Percentiles rank a stretch among this genome's conserved stretches.
Evolutionary conservation across 305 asterid genomes (phyloP).

Genomic region (Solanum chacoense): DNA sequence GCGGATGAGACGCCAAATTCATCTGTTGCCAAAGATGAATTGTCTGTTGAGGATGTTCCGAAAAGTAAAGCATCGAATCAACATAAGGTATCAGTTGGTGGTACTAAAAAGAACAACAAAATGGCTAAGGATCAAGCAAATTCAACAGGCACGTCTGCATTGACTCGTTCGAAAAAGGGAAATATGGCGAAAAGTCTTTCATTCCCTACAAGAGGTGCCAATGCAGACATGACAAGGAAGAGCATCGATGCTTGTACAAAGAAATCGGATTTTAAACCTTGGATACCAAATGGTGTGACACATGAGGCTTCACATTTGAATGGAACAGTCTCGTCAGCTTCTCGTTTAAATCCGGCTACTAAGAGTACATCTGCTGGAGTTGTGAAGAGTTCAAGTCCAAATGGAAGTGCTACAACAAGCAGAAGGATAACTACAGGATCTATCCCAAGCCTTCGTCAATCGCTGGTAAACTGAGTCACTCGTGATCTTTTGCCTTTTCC

Average conservation of each 20-base stretch:
- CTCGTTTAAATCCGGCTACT: constrained; percentile 10
- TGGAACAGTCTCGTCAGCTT: constrained; percentile 12
- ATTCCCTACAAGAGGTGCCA: constrained; percentile 46
- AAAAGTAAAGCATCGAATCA: constrained; percentile 20
- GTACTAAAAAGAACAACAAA: constrained; percentile 25
- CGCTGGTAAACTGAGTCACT: constrained; percentile 25
- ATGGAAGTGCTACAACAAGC: constrained; percentile 8
- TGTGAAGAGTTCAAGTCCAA: background rate
- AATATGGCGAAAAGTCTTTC: constrained; percentile 58
- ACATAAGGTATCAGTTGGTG: constrained; percentile 9
- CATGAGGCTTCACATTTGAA: constrained; percentile 26
- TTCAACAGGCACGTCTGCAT: constrained; percentile 31
- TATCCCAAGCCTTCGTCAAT: constrained; percentile 24
- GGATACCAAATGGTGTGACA: constrained; percentile 31
- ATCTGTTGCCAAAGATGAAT: constrained; percentile 15
- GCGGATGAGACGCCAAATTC: constrained; percentile 23
- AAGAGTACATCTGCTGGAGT: constrained; percentile 27
- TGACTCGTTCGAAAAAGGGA: constrained; percentile 34
- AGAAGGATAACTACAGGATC: constrained; percentile 32
- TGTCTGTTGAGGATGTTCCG: constrained; percentile 17
- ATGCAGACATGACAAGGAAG: constrained; percentile 43
- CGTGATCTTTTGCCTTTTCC: background rate
- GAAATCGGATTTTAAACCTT: constrained; percentile 27
- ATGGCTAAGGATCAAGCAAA: constrained; percentile 25
- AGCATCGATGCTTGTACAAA: constrained; percentile 43